Base-by-base conservation (phyloP, 192 early-diverging fungal species). In the Chytriomyces sp. region DNA sequence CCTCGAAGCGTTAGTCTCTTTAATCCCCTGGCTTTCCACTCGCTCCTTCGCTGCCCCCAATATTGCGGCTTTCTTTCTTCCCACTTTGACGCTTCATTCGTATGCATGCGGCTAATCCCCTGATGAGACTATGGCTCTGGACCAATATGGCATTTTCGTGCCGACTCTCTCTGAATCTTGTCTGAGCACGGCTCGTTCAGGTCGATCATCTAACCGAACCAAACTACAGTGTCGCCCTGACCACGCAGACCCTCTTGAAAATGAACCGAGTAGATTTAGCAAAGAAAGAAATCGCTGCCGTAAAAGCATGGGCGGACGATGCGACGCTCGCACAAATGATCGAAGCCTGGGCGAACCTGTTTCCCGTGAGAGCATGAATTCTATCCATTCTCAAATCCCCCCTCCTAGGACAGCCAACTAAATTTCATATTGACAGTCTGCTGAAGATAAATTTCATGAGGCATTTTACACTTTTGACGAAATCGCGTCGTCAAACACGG, bases 381-480 rank as follows among this genome's bases (percentile, higher is more conserved):
- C 69, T 30, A 77, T 38, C 44, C 2, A 19, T 17, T 77, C n/a
- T 38, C 49, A 54, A 40, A 78, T 26, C 8, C 17, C 10, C 36
- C 17, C 5, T 65, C 17, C 32, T 26, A 12, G 19, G 28, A 41
- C 6, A 61, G 40, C 7, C 31, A 30, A 32, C 2, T 52, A 44
- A 44, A n/a, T 73, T 10, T 55, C 32, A 10, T 31, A 4, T 34
- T 36, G 7, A 39, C 56, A 89, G 83, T 93, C 93, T 10, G 92
- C 90, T 0, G 77, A 87, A 4, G 75, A 85, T 28, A 92, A 93
- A 64, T 92, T 90, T 64, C 91, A 89, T 70, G 94, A 96, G 76
- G 89, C 95, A 0, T 91, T 88, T 64, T 98, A 96, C 82, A 92
- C 94, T 33, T 97, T 93, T 67, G 94, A 98, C 72, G 97, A 98